Conservation (phyloP, 805 yeast genomes). For the Blastobotrys terrestris region DNA sequence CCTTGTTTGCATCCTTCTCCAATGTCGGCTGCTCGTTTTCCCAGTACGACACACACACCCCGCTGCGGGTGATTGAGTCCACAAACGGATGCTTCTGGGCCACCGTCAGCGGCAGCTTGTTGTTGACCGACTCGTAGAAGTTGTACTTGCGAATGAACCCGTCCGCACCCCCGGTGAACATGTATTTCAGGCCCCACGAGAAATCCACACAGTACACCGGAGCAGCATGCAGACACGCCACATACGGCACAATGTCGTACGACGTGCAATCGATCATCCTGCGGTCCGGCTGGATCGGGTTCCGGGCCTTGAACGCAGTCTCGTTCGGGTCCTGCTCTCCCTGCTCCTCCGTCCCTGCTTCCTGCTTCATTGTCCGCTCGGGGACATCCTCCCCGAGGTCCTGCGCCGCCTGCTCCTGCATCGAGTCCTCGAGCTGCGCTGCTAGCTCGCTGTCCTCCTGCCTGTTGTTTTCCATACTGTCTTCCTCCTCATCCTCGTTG, state of each 20-base stretch:
- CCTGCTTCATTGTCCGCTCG: slow-evolving; percentile 11
- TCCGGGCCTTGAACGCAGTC: slow-evolving; percentile 16
- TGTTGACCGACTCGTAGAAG: slow-evolving; percentile 76
- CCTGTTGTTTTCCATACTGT: slow-evolving; percentile 4
- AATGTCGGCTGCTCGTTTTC: slow-evolving; percentile 87
- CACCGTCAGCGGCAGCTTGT: slow-evolving; percentile 78
- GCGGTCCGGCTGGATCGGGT: slow-evolving; percentile 27
- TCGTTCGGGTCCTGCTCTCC: slow-evolving; percentile 15
- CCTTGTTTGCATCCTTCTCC: slow-evolving; percentile 37
- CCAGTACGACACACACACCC: slow-evolving; percentile 82
- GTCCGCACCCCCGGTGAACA: slow-evolving; percentile 93
- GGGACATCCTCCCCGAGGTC: slow-evolving; percentile 20
- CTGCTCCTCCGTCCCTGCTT: slow-evolving; percentile 18
- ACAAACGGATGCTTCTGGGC: slow-evolving; percentile 86
- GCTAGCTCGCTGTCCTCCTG: slow-evolving; percentile 25
- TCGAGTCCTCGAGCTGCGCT: slow-evolving; percentile 27
- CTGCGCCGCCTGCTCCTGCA: slow-evolving; percentile 15
- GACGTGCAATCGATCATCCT: slow-evolving; percentile 48
- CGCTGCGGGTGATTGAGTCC: slow-evolving; percentile 80
- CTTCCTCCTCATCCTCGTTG: slow-evolving; percentile 25
- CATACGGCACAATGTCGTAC: slow-evolving; percentile 74
- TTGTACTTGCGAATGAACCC: slow-evolving; percentile 90
- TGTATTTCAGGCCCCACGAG: slow-evolving; percentile 75
- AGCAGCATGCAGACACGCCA: slow-evolving; percentile 78
- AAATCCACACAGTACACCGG: slow-evolving; percentile 73